Evolutionary conservation across 768 basidiomycete species (phyloP).

Genomic region (Podaxis mareebaensis): DNA sequence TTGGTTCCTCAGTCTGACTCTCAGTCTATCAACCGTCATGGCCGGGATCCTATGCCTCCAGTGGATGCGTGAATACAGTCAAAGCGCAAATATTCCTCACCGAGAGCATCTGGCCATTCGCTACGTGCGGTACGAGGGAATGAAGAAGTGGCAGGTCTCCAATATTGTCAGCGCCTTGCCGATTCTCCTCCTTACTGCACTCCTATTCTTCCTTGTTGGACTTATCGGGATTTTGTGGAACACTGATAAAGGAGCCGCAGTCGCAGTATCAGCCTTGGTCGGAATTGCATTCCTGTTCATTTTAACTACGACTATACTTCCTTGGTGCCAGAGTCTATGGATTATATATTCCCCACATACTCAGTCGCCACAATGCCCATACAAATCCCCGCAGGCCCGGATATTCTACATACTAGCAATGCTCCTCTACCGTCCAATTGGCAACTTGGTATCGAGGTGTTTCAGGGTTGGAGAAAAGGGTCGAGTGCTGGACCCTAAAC

Average conservation of each 20-base stretch:
- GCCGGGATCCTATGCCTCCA: slow-evolving; percentile 21
- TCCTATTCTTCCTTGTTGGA: slow-evolving; percentile 22
- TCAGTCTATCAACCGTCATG: slow-evolving; percentile 19
- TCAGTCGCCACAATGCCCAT: slow-evolving; percentile 9
- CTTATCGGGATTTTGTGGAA: slow-evolving; percentile 20
- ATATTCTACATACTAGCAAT: neutral
- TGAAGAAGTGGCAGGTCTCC: slow-evolving; percentile 19
- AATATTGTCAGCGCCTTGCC: slow-evolving; percentile 18
- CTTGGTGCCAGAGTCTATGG: slow-evolving; percentile 15
- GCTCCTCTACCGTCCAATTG: neutral
- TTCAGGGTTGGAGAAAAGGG: too few species aligned
- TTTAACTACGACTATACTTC: slow-evolving; percentile 14
- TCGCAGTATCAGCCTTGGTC: slow-evolving; percentile 7
- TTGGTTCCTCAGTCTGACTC: slow-evolving; percentile 10
- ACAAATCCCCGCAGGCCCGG: slow-evolving; percentile 16
- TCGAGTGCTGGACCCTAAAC: neutral
- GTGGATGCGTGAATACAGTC: slow-evolving; percentile 23
- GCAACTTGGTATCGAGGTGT: neutral
- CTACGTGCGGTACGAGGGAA: slow-evolving; percentile 21
- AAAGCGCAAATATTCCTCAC: slow-evolving; percentile 12
- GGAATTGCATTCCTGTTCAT: slow-evolving; percentile 17
- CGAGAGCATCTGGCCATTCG: slow-evolving; percentile 15
- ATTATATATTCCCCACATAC: neutral
- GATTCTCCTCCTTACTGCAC: slow-evolving; percentile 17
- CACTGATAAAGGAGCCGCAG: slow-evolving; percentile 12